Evolutionary conservation across 495 filamentous ascomycete genomes (phyloP), one percentile per base, ranked within the genome.

Genomic region (Trichoderma erinaceum): DNA sequence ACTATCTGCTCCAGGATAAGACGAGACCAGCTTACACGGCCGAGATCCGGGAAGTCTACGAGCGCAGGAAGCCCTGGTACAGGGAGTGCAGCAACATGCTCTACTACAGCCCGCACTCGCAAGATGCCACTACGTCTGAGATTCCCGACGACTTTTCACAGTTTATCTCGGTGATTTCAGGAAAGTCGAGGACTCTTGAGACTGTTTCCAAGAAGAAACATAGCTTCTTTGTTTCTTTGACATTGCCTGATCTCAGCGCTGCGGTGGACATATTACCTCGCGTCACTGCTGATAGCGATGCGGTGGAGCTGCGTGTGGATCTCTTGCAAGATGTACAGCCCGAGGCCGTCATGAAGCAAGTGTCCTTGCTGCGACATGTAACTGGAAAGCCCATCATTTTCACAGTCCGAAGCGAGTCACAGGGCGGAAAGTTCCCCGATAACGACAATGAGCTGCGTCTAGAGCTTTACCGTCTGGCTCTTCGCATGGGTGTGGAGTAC

Each of bases 1-100:
- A 92, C 64, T 98, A 91, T 78, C 83, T 99, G 64, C 88, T 91
- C 70, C 84, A 90, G 43, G 95, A 99, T 79, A 92, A 96, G 80
- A 91, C 90, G 23, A 86, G 95, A 1, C 95, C 95, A 11, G 96
- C 95, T 38, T 98, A 97, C 75, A 87, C 92, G 16, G 95, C 97
- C 71, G 91, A 98, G 69, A 96, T 97, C 84, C 87, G 91, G 80
- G 89, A 87, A 1, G 95, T 99, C 38, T 98, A 94, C 85, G 81
- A 92, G 63, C 90, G 96, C 63, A 88, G 95, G 18, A 95, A 93
- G 78, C 91, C 92, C 3, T 96, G 91, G 88, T 98, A 91, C 78
- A 82, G 89, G 67, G 88, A 93, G 72, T 98, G 95, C 82, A 97
- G 94, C 80, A 98, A 97, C 76, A 90, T 90, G 75, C 91, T 96